Evolutionary conservation across 2,329 filamentous ascomycete species (phyloP), one percentile per base, ranked within the genome.

Genomic region (Beauveria asiatica): DNA sequence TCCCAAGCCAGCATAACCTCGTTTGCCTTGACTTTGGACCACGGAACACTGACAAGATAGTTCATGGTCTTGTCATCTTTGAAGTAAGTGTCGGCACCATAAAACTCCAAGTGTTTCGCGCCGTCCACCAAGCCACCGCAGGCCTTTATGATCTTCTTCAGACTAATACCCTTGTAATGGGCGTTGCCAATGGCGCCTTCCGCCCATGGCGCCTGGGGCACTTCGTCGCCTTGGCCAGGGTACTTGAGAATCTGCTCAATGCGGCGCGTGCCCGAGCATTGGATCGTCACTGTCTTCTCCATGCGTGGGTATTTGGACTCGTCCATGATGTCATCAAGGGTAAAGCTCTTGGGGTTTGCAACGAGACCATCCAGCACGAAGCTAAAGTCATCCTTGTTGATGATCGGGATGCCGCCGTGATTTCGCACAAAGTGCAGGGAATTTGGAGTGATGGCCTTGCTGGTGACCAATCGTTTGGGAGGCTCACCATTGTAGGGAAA

Each of bases 1-100:
- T 88, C 83, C 84, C 85, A 89, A 0, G 82, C 83, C 0, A 89
- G 75, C 54, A 89, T 74, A 0, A 89, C 86, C 66, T 89, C 84
- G 63, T 87, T 81, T 9, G 77, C 73, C 64, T 84, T 86, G 51
- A 88, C 85, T 70, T 90, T 90, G 7, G 80, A 79, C 75, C 80
- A 86, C 0, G 87, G 87, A 0, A 89, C 83, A 16, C 78, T 83
- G 52, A 89, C 84, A 21, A 81, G 76, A 65, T 89, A 90, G 70
- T 90, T 90, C 73, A 81, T 82, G 0, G 80, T 77, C 49, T 86
- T 73, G 17, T 80, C 78, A 54, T 84, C 82, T 70, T 90, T 90
- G 75, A 90, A 87, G 67, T 90, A 90, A 0, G 85, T 88, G 61
- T 90, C 88, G 1, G 84, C 86, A 0, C 87, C 87, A 61, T 83